Conservation (phyloP, 2,329 filamentous ascomycete genomes). For the Rachicladosporium sp. region DNA sequence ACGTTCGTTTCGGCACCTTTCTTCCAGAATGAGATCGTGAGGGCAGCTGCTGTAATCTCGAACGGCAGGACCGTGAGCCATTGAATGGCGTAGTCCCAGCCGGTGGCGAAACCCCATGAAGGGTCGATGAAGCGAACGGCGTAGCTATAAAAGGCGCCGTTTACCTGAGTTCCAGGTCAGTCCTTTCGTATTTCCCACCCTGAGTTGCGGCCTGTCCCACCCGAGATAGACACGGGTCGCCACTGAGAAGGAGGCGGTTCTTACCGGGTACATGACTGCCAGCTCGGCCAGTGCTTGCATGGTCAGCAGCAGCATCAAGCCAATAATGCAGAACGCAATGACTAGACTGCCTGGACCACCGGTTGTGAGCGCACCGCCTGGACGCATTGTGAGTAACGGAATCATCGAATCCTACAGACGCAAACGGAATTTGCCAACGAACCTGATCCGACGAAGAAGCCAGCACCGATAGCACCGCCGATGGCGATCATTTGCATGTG, state of each 20-base stretch:
- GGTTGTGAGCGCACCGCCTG: constrained; percentile 16
- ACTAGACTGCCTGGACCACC: constrained; percentile 23
- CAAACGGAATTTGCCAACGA: no score
- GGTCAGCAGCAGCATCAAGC: constrained; percentile 68
- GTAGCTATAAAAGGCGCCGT: no score
- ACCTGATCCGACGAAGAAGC: constrained; percentile 19
- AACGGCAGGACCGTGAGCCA: constrained; percentile 17
- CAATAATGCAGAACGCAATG: constrained; percentile 18
- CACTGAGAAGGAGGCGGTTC: constrained; percentile 22
- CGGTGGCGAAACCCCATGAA: constrained; percentile 19
- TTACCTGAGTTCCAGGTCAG: no score
- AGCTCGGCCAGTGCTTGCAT: constrained; percentile 31
- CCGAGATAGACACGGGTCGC: no score
- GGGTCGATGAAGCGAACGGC: constrained; percentile 32
- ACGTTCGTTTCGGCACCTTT: no score
- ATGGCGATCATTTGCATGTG: constrained; percentile 26
- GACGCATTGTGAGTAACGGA: constrained; percentile 4
- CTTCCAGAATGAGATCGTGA: constrained; percentile 15
- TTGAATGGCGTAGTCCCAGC: constrained; percentile 19
- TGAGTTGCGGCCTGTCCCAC: no score
- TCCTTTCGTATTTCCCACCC: no score
- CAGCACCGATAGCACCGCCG: constrained; percentile 17
- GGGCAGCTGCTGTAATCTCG: constrained; percentile 15
- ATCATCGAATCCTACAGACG: no score
- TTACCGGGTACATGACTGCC: constrained; percentile 29